Conservation (phyloP, 306 rosid species). For the Medicago lupulina region DNA sequence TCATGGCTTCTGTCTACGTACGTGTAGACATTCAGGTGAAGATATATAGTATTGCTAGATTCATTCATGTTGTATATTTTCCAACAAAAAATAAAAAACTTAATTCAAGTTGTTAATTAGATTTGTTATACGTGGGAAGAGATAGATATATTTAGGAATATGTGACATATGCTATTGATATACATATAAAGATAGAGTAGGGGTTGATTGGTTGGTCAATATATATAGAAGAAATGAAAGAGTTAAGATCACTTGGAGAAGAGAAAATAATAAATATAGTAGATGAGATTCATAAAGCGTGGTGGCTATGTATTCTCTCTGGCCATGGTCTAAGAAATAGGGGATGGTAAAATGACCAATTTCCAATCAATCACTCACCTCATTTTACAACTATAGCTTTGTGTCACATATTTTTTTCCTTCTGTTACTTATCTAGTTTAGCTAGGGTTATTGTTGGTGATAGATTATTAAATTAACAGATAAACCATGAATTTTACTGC, state of each 20-base stretch:
- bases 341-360: constrained; percentile 30
- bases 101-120: too few relatives aligned
- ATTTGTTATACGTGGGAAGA: too few relatives aligned
- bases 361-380: constrained; percentile 46
- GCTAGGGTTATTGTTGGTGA: background rate
- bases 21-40: background rate
- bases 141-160: background rate
- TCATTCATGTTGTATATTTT: too few relatives aligned
- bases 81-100: too few relatives aligned
- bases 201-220: constrained; percentile 42
- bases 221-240: background rate
- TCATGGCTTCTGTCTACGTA: background rate
- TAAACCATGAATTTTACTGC: background rate
- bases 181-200: background rate
- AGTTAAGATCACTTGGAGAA: constrained; percentile 12
- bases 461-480: background rate
- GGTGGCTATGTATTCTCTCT: constrained; percentile 28
- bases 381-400: background rate
- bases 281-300: constrained; percentile 1
- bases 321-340: constrained; percentile 22
- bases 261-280: constrained; percentile 10
- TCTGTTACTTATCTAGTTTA: background rate
- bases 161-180: constrained; percentile 1
- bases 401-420: background rate
- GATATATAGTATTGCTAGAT: background rate